A percentile compares a stretch with the other conserved stretches of the same genome.
phyloP scores from a whole-genome alignment of 2,329 filamentous ascomycete genomes.

The Fusarium fujikuroi region DNA sequence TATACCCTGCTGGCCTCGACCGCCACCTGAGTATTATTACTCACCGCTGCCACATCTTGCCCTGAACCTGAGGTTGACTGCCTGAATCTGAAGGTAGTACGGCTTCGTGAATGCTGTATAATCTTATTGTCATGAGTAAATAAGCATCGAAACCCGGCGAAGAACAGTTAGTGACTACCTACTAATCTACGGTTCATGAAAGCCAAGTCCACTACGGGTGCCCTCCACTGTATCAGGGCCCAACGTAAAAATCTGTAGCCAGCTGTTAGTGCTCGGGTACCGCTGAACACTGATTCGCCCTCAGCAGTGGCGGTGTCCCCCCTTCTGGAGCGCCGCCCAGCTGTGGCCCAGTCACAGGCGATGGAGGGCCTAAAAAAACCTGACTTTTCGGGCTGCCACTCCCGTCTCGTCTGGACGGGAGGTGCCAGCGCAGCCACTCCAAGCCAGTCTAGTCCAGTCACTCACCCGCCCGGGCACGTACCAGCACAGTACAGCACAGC shows the following conservation, averaged over 20 bases:
- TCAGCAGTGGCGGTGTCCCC: conserved; percentile 43
- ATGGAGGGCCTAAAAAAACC: conserved; percentile 42
- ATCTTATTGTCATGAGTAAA: conserved; percentile 32
- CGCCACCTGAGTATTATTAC: conserved; percentile 14
- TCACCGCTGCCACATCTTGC: conserved; percentile 4
- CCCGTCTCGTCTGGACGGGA: not conserved
- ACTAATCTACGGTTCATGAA: not conserved
- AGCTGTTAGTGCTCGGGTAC: conserved; percentile 45
- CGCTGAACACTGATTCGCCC: conserved; percentile 32
- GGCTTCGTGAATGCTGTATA: not conserved
- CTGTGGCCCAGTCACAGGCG: conserved; percentile 30
- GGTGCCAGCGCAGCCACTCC: conserved; percentile 34
- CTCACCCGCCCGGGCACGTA: not conserved
- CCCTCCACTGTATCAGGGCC: conserved; percentile 37
- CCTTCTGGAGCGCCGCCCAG: conserved; percentile 18
- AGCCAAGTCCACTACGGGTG: conserved; percentile 16
- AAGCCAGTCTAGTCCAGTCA: conserved; percentile 20
- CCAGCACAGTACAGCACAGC: not conserved
- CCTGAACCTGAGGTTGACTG: not conserved
- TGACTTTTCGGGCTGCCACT: conserved; percentile 48
- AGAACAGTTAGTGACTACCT: conserved; percentile 12
- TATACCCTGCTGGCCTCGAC: conserved; percentile 12
- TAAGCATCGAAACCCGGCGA: conserved; percentile 46
- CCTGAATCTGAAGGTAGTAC: conserved; percentile 7
- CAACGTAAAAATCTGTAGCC: conserved; percentile 27